These are phyloP conservation scores for Pythium myriotylum DNA, from an alignment of 352 stramenopile genomes.

Conservation along the genomic window DNA sequence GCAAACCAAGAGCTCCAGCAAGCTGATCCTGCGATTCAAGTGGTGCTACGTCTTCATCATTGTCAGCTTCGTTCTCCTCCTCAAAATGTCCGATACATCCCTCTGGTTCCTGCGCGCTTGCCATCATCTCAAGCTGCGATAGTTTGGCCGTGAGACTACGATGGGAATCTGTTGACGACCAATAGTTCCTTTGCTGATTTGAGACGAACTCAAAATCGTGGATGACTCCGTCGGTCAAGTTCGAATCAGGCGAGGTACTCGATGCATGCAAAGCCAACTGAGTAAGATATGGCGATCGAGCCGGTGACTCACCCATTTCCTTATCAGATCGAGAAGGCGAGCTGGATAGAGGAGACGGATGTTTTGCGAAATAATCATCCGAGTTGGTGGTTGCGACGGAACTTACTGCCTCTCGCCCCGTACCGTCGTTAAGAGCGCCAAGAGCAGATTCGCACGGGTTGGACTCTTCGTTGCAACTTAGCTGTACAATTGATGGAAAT, in stretches of 20 bases:
- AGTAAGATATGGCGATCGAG: not conserved
- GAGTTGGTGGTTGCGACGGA: too few species aligned
- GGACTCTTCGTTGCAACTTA: slow-evolving; percentile 9
- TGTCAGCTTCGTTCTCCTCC: slow-evolving; percentile 11
- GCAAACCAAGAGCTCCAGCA: not conserved
- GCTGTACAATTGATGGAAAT: slow-evolving; percentile 17
- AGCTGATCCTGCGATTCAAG: not conserved
- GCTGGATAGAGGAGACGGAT: slow-evolving; percentile 1
- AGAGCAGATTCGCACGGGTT: not conserved
- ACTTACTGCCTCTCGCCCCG: too few species aligned
- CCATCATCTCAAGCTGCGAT: slow-evolving; percentile 19
- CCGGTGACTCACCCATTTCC: not conserved
- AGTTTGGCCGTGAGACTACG: slow-evolving; percentile 26
- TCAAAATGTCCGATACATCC: not conserved
- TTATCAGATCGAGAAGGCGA: not conserved
- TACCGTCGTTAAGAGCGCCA: too few species aligned
- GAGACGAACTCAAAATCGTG: slow-evolving; percentile 30
- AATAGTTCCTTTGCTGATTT: slow-evolving; percentile 17
- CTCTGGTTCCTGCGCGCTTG: slow-evolving; percentile 1
- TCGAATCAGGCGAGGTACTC: not conserved
- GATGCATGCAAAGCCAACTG: not conserved
- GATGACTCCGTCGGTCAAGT: slow-evolving; percentile 19
- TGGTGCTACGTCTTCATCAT: not conserved
- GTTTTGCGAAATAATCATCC: not conserved
- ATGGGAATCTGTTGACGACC: slow-evolving; percentile 23